Conservation (phyloP, 129 eudicot genomes). For the Lonicera japonica region DNA sequence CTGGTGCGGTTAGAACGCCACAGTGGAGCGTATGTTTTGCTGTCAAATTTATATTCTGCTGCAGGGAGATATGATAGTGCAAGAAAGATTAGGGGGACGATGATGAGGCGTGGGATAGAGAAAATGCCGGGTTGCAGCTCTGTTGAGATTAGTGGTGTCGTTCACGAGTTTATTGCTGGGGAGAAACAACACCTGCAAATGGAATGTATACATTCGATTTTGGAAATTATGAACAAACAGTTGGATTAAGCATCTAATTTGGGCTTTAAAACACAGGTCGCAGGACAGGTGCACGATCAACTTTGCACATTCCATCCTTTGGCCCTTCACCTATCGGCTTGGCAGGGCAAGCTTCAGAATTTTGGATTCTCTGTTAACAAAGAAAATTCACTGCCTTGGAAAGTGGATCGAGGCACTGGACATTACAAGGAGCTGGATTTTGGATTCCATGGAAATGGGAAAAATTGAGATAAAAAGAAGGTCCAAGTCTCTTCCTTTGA, state of each 20-base stretch:
- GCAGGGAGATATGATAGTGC: constrained; percentile 24
- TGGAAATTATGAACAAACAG: constrained; percentile 36
- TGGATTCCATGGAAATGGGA: too few species aligned
- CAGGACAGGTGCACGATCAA: too few species aligned
- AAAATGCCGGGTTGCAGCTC: constrained; percentile 63
- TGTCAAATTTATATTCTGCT: constrained; percentile 43
- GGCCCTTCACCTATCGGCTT: too few species aligned
- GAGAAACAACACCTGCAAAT: constrained; percentile 34
- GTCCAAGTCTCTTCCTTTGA: too few species aligned
- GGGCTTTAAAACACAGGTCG: too few species aligned
- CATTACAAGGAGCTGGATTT: too few species aligned
- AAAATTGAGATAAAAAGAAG: too few species aligned
- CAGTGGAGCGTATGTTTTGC: constrained; percentile 56
- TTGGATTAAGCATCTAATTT: constrained; percentile 12
- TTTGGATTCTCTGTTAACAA: too few species aligned
- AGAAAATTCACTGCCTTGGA: too few species aligned
- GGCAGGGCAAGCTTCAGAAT: too few species aligned
- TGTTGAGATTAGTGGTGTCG: constrained; percentile 43
- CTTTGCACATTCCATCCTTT: too few species aligned
- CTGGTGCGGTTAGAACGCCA: constrained; percentile 42
- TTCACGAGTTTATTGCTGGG: constrained; percentile 56
- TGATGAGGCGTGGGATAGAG: constrained; percentile 40
- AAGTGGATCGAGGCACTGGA: too few species aligned
- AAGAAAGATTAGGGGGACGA: constrained; percentile 35
- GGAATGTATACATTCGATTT: constrained; percentile 26